Evolutionary conservation across 2,329 filamentous ascomycete species (phyloP).

Genomic region (Hirsutella thompsonii): DNA sequence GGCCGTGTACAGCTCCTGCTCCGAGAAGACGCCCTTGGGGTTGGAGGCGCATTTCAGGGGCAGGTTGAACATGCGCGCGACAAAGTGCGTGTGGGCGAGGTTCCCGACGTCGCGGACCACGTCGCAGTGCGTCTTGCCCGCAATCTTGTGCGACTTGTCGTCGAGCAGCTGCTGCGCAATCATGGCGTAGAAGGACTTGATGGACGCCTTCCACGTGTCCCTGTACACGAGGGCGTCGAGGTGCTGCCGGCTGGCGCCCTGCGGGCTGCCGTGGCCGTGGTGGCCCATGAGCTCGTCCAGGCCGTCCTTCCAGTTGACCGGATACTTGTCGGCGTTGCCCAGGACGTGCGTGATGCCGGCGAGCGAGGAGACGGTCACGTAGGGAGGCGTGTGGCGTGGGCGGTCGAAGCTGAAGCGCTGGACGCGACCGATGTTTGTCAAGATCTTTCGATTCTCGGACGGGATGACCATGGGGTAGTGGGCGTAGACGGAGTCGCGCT

Average conservation of each 20-base stretch:
- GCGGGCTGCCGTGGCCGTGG: constrained; percentile 30
- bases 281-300: constrained; percentile 49
- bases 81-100: constrained; percentile 51
- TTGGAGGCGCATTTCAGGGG: constrained; percentile 51
- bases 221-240: constrained; percentile 47
- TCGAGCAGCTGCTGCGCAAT: constrained; percentile 48
- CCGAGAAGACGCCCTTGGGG: constrained; percentile 42
- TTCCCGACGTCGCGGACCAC: constrained; percentile 60
- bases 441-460: constrained; percentile 57
- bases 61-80: constrained; percentile 48
- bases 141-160: constrained; percentile 52
- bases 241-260: constrained; percentile 36
- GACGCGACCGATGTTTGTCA: constrained; percentile 52
- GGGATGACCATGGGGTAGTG: constrained; percentile 66
- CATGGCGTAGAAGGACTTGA: constrained; percentile 55
- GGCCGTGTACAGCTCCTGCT: constrained; percentile 46
- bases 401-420: constrained; percentile 57
- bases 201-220: constrained; percentile 45
- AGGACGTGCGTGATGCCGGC: constrained; percentile 49
- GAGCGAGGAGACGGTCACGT: constrained; percentile 47
- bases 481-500: constrained; percentile 65
- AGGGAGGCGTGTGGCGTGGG: constrained; percentile 36
- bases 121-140: constrained; percentile 47
- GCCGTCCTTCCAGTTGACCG: constrained; percentile 49
- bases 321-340: constrained; percentile 47